Base-by-base conservation (phyloP, 352 stramenopile species). In the Pythium folliculosum region DNA sequence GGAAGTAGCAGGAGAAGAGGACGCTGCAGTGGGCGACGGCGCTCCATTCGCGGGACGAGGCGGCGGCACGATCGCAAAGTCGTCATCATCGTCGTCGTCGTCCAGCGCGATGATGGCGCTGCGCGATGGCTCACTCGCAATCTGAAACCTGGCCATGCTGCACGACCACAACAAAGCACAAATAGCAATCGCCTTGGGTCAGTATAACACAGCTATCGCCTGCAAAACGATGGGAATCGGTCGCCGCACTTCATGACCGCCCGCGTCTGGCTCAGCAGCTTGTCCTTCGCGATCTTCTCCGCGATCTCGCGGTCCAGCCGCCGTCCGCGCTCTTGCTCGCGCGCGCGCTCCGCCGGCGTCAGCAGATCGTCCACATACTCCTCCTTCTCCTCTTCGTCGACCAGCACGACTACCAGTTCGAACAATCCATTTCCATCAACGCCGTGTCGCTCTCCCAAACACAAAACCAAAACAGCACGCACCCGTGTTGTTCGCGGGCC, bases 261-360 rank as follows among this genome's bases (percentile, higher is more conserved):
- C 44, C 82, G 72, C 25, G 84, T 88, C 55, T 88, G 77, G 55
- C 76, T 88, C 22, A 92, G 66, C 60, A 89, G 52, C 30, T 72
- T 75, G 64, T 92, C 84, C 38, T 82, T 70, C 17, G 78, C 72
- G 37, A 92, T 67, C 30, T 72, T 76, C 54, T 74, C 63, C 21
- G 72, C 57, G 50, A 92, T 89, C 65, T 92, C 84, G 4, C 35
- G 47, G 51, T 92, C 80, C 37, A 89, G 73, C 58, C 76, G 63
- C 51, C 67, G 13, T 53, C 84, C 77, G 10, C 77, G 70, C 48
- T 71, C 35, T 13, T 61, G 58, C 57, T 85, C 73, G 0, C 65
- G 71, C 48, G 73, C 77, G 1, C 67, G 72, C 63, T 92, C 81
- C 13, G 25, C 23, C 5, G 23, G 22, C 25, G 55, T 62, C 19